These are phyloP conservation scores for Fusarium anguioides DNA, from an alignment of 2,329 filamentous ascomycete species.

Conservation along the genomic window DNA sequence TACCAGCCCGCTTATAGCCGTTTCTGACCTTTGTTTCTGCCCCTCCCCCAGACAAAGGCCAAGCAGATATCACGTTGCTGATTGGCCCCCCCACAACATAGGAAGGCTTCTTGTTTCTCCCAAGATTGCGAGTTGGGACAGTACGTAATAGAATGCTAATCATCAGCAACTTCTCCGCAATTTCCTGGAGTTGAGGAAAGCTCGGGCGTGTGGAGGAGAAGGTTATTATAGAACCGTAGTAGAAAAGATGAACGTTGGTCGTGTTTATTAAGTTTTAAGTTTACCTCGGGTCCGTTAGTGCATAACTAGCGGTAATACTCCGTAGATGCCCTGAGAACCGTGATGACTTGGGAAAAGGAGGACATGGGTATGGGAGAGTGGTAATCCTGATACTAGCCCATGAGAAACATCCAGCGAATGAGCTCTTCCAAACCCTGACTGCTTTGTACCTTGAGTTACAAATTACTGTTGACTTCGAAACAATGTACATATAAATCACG, in stretches of 20 bases:
- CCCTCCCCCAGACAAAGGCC: constrained; percentile 38
- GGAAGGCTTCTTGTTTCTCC: constrained; percentile 22
- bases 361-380: neutral
- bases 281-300: neutral
- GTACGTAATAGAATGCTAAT: constrained; percentile 35
- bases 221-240: neutral
- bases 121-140: neutral
- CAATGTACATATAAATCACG: neutral
- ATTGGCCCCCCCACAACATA: constrained; percentile 28
- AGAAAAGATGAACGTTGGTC: neutral
- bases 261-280: neutral
- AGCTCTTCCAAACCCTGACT: neutral
- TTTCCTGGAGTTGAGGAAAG: constrained; percentile 20
- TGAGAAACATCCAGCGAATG: neutral
- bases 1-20: constrained; percentile 30
- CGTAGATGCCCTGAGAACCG: neutral
- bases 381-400: neutral
- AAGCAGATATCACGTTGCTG: constrained; percentile 22
- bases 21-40: constrained; percentile 17
- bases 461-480: neutral
- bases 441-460: no score
- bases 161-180: constrained; percentile 29
- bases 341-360: neutral
- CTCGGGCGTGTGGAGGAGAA: constrained; percentile 8
- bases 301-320: neutral